These are phyloP conservation scores for Leccinum imitatum DNA, from an alignment of 768 basidiomycete species.

Conservation along the genomic window DNA sequence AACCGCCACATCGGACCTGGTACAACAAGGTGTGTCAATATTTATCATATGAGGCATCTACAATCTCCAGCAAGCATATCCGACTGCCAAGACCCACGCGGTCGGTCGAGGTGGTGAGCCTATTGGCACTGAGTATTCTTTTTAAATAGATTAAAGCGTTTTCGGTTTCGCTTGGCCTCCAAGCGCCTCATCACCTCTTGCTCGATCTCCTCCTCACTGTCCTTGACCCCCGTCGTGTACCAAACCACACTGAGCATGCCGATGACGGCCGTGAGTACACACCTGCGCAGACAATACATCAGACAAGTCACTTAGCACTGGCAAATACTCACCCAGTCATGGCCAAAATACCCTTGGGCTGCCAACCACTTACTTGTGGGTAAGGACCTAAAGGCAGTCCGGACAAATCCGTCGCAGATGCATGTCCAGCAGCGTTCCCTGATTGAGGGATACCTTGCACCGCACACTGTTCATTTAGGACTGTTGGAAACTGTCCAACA, in stretches of 20 bases:
- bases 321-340: constrained; percentile 59
- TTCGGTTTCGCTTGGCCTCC: constrained; percentile 54
- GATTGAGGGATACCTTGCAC: constrained; percentile 53
- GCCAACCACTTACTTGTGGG: constrained; percentile 73
- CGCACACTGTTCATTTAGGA: constrained; percentile 70
- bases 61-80: neutral
- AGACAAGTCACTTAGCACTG: constrained; percentile 1
- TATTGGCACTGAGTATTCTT: constrained; percentile 1
- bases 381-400: constrained; percentile 70
- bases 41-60: neutral
- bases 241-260: constrained; percentile 84
- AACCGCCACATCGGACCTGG: neutral
- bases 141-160: constrained; percentile 42
- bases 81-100: too few species aligned
- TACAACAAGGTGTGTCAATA: neutral
- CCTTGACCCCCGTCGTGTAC: constrained; percentile 76
- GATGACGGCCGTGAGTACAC: constrained; percentile 77
- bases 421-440: constrained; percentile 88
- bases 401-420: constrained; percentile 63
- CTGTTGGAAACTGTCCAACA: constrained; percentile 49
- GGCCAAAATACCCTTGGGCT: constrained; percentile 68
- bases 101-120: neutral
- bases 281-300: constrained; percentile 43
- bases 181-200: constrained; percentile 57
- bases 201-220: constrained; percentile 82